A percentile compares a stretch with the other conserved stretches of the same genome.
These are phyloP conservation scores for Grosmannia clavigera DNA, from an alignment of 2,329 filamentous ascomycete species.

Conservation along the genomic window DNA sequence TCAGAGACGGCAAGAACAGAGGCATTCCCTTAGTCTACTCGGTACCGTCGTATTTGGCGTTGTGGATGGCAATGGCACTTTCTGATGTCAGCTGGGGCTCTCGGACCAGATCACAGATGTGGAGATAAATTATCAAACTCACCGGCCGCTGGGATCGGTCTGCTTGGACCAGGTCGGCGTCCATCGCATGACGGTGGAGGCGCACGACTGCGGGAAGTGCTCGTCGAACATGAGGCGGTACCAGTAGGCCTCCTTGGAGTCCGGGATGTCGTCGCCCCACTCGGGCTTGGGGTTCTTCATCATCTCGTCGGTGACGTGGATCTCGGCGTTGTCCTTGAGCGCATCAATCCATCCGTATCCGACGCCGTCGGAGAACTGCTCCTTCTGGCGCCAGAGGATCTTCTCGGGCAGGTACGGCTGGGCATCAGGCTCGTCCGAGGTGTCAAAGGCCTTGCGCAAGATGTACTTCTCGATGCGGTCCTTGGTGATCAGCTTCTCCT, in stretches of 20 bases:
- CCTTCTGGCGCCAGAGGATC: conserved; percentile 97
- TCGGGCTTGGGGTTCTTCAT: conserved; percentile 97
- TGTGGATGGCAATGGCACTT: conserved; percentile 65
- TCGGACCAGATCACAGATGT: conserved; percentile 6
- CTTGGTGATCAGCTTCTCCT: conserved; percentile 90
- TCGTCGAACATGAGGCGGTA: conserved; percentile 98
- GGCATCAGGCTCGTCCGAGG: conserved; percentile 66
- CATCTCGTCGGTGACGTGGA: conserved; percentile 88
- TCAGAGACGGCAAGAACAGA: background rate
- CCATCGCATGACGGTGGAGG: conserved; percentile 90
- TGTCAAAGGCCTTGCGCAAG: conserved; percentile 94
- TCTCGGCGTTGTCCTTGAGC: conserved; percentile 86
- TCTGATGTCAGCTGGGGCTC: background rate
- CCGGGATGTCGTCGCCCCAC: conserved; percentile 86
- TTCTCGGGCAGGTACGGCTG: conserved; percentile 87
- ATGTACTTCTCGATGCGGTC: conserved; percentile 95
- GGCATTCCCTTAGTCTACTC: conserved; percentile 2
- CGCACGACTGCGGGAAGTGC: conserved; percentile 88
- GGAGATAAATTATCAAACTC: conserved; percentile 18
- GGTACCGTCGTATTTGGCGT: conserved; percentile 54
- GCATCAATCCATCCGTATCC: conserved; percentile 98
- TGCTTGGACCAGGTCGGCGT: conserved; percentile 95
- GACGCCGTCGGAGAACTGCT: conserved; percentile 97
- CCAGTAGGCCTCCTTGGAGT: conserved; percentile 98
- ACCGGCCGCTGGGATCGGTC: conserved; percentile 89